phyloP scores from a whole-genome alignment of 805 yeast species.

The Saccharomycopsis babjevae region DNA sequence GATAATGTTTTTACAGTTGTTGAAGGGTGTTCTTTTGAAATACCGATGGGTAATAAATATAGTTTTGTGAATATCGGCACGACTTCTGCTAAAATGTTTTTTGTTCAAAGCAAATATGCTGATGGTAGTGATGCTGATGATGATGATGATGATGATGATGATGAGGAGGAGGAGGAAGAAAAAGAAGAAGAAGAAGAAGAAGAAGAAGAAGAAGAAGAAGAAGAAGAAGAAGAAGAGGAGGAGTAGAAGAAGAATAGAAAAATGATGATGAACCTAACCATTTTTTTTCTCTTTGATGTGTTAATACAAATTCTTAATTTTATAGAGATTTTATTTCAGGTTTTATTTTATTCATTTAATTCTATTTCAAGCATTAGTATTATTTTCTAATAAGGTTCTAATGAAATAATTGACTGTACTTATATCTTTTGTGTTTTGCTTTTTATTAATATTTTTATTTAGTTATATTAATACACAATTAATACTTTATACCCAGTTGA shows the following conservation, averaged over 20 bases:
- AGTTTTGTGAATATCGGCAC: constrained; percentile 55
- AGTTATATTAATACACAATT: too few relatives aligned
- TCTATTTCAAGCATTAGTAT: not conserved
- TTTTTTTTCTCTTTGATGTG: not conserved
- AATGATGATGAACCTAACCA: too few relatives aligned
- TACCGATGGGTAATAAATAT: constrained; percentile 71
- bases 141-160: constrained; percentile 4
- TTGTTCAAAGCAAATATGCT: constrained; percentile 54
- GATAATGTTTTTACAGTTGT: constrained; percentile 50
- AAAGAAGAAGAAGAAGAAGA: not conserved
- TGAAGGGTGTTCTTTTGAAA: constrained; percentile 68
- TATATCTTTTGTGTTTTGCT: too few relatives aligned
- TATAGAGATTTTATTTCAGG: not conserved
- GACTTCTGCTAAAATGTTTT: constrained; percentile 50
- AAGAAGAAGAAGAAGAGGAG: not conserved
- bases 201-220: constrained; percentile 7
- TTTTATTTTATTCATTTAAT: not conserved
- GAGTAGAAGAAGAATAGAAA: not conserved
- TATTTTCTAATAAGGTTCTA: too few relatives aligned
- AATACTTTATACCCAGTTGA: too few relatives aligned
- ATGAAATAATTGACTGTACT: too few relatives aligned
- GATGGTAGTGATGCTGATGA: constrained; percentile 7
- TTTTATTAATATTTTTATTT: too few relatives aligned
- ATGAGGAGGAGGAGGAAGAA: not conserved
- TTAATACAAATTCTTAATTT: not conserved